A percentile compares a stretch with the other conserved stretches of the same genome.
phyloP scores from a whole-genome alignment of 352 stramenopile genomes.

The Phytophthora aleatoria region DNA sequence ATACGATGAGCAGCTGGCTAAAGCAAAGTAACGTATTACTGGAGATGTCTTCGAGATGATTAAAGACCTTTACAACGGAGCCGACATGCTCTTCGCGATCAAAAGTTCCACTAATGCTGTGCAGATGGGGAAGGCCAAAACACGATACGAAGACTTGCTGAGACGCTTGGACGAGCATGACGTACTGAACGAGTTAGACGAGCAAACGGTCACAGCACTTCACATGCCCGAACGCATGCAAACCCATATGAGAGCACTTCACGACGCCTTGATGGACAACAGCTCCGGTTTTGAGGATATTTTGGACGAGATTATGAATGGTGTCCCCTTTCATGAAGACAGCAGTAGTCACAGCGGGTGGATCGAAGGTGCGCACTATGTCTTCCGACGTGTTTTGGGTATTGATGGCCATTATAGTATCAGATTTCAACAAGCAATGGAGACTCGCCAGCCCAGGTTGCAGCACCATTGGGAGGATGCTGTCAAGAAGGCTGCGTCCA shows the following conservation, averaged over 20 bases:
- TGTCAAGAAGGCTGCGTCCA: not conserved
- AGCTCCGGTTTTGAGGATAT: not conserved
- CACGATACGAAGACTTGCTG: not conserved
- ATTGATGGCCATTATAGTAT: not conserved
- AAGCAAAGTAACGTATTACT: not conserved
- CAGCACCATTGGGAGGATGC: not conserved
- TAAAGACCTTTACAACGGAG: not conserved
- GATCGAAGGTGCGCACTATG: not conserved
- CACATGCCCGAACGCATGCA: not conserved
- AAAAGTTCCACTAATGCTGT: not conserved
- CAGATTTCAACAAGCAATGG: constrained; percentile 2
- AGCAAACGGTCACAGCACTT: not conserved
- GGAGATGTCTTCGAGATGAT: not conserved
- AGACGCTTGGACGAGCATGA: not conserved
- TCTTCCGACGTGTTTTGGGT: not conserved
- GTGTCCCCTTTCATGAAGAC: not conserved
- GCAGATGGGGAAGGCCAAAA: not conserved
- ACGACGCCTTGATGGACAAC: not conserved
- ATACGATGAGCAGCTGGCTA: not conserved
- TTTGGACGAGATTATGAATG: constrained; percentile 4
- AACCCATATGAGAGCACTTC: not conserved
- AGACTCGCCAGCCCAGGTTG: not conserved
- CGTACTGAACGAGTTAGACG: not conserved
- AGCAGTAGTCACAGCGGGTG: not conserved
- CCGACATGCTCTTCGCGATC: constrained; percentile 24